Conservation (phyloP, 1,284 basidiomycete genomes). For the Macrocystidia cucumis region DNA sequence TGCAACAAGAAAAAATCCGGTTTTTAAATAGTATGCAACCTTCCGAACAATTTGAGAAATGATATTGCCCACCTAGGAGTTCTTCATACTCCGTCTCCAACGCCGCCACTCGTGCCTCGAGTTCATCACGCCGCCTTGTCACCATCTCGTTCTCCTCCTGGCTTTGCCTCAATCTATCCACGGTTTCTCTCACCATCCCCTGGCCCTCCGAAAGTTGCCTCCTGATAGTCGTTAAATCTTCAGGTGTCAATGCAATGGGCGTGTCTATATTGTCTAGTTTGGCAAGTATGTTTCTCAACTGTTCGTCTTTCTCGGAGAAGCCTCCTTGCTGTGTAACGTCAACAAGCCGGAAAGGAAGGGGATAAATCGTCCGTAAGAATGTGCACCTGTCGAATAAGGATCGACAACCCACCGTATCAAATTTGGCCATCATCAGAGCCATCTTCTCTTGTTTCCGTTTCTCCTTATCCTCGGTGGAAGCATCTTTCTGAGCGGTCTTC, state of each 20-base stretch:
- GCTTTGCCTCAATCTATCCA: conserved; percentile 83
- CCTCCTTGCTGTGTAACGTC: conserved; percentile 57
- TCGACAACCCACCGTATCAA: conserved; percentile 70
- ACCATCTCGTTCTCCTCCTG: conserved; percentile 93
- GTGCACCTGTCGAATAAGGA: conserved; percentile 9
- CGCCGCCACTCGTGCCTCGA: conserved; percentile 76
- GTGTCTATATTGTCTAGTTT: conserved; percentile 78
- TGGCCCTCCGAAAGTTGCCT: conserved; percentile 90
- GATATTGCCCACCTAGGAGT: conserved; percentile 59
- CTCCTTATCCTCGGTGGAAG: conserved; percentile 91
- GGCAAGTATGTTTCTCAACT: conserved; percentile 74
- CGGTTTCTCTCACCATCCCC: conserved; percentile 78
- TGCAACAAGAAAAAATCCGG: conserved; percentile 9
- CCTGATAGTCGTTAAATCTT: conserved; percentile 76
- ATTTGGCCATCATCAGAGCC: conserved; percentile 99
- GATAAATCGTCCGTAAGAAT: conserved; percentile 6
- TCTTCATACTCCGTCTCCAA: conserved; percentile 96
- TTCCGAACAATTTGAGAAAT: conserved; percentile 2
- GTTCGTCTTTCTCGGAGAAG: conserved; percentile 92
- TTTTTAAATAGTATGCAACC: too few relatives aligned
- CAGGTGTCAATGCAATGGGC: conserved; percentile 55
- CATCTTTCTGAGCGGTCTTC: conserved; percentile 79
- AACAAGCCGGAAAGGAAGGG: conserved; percentile 4
- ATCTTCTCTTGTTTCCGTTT: conserved; percentile 99
- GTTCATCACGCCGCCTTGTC: conserved; percentile 76